These are phyloP conservation scores for Phytophthora hybrid DNA, from an alignment of 352 stramenopile species.

Conservation along the genomic window DNA sequence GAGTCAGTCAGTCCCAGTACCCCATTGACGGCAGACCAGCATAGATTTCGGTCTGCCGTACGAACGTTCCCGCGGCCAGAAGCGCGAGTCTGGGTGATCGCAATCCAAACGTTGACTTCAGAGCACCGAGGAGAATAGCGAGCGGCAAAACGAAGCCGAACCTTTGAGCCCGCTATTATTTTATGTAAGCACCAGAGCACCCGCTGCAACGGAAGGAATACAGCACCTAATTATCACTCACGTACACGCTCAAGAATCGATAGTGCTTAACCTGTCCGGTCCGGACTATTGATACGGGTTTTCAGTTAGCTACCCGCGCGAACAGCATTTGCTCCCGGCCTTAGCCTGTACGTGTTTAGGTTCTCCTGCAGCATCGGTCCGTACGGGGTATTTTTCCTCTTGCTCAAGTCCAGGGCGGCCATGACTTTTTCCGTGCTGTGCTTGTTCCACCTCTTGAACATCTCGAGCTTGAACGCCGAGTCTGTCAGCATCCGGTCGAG, in stretches of 20 bases:
- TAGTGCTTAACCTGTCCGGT: too few species aligned
- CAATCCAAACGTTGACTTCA: conserved; percentile 15
- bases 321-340: background rate
- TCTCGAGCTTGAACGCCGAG: background rate
- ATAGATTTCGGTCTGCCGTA: conserved; percentile 27
- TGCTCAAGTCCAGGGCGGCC: background rate
- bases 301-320: background rate
- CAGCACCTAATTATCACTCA: conserved; percentile 45
- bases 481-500: background rate
- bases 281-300: background rate
- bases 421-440: background rate
- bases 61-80: conserved; percentile 19
- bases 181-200: conserved; percentile 42
- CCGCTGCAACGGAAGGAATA: conserved; percentile 38
- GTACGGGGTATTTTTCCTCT: background rate
- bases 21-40: conserved; percentile 20
- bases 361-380: background rate
- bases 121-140: conserved; percentile 39
- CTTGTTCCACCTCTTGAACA: background rate
- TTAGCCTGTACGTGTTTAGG: background rate
- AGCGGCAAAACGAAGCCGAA: conserved; percentile 30
- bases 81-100: conserved; percentile 13
- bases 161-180: conserved; percentile 38
- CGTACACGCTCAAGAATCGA: background rate
- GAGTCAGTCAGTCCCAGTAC: conserved; percentile 26